A percentile compares a stretch with the other conserved stretches of the same genome.
Conservation (phyloP, 345 rosid genomes). For the Pseudoturritis turrita region DNA sequence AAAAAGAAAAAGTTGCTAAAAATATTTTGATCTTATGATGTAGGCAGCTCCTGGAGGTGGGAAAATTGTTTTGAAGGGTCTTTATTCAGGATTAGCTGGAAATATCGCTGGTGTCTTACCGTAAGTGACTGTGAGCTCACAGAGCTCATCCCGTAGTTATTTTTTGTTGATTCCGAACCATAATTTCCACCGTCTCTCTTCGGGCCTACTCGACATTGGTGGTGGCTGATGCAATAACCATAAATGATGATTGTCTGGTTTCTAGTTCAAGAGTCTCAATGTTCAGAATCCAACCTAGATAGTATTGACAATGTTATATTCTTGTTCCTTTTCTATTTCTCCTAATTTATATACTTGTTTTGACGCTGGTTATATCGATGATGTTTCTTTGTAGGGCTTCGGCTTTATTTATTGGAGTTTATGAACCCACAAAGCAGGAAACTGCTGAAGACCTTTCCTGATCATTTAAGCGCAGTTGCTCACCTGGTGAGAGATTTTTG, state of each 20-base stretch:
- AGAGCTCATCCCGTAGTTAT: background rate
- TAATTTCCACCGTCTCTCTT: background rate
- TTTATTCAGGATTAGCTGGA: slow-evolving; percentile 94
- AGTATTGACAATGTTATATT: too few relatives aligned
- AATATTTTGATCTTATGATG: background rate
- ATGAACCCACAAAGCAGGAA: slow-evolving; percentile 92
- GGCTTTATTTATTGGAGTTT: slow-evolving; percentile 85
- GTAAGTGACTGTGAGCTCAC: slow-evolving; percentile 44
- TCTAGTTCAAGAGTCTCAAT: too few relatives aligned
- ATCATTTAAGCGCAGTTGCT: slow-evolving; percentile 79
- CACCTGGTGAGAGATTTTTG: slow-evolving; percentile 57
- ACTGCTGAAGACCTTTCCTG: slow-evolving; percentile 67
- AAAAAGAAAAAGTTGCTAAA: background rate
- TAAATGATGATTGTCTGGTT: too few relatives aligned
- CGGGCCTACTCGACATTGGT: background rate
- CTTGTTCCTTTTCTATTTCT: background rate
- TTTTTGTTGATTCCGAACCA: background rate
- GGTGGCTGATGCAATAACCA: background rate
- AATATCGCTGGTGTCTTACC: slow-evolving; percentile 93
- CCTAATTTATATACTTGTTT: background rate
- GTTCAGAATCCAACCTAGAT: too few relatives aligned
- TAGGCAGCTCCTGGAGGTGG: slow-evolving; percentile 92
- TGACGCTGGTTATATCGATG: background rate
- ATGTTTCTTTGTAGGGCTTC: slow-evolving; percentile 63
- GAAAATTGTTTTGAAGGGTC: slow-evolving; percentile 71